phyloP scores from a whole-genome alignment of 768 basidiomycete genomes.

The Termitomyces sp. region DNA sequence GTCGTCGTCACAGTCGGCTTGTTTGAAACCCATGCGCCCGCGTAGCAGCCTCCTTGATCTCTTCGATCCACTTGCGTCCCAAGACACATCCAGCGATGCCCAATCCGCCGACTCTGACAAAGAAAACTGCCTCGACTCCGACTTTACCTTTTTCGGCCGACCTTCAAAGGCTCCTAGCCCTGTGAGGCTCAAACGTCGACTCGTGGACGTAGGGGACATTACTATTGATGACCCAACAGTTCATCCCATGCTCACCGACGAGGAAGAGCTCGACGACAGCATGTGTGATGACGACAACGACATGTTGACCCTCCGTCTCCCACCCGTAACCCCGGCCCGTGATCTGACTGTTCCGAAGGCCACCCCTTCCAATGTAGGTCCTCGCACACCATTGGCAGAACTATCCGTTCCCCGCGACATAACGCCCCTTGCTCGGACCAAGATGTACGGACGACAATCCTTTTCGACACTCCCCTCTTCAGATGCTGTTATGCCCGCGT shows the following conservation, averaged over 20 bases:
- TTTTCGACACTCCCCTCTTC: slow-evolving; percentile 17
- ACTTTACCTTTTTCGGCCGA: slow-evolving; percentile 27
- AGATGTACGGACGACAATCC: slow-evolving; percentile 19
- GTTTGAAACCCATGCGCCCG: slow-evolving; percentile 31
- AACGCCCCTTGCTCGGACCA: slow-evolving; percentile 30
- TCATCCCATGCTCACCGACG: slow-evolving; percentile 25
- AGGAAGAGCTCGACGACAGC: slow-evolving; percentile 28
- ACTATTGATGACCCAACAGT: slow-evolving; percentile 33
- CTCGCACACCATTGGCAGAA: slow-evolving; percentile 34
- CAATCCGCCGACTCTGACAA: slow-evolving; percentile 37
- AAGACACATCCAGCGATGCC: slow-evolving; percentile 13
- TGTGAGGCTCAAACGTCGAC: slow-evolving; percentile 30
- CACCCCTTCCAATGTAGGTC: slow-evolving; percentile 17
- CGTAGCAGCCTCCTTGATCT: slow-evolving; percentile 41
- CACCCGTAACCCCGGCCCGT: slow-evolving; percentile 21
- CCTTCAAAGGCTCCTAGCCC: slow-evolving; percentile 20
- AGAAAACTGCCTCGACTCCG: slow-evolving; percentile 28
- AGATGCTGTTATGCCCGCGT: slow-evolving; percentile 5
- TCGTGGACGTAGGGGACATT: slow-evolving; percentile 46
- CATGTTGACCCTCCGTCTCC: slow-evolving; percentile 30
- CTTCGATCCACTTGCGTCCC: slow-evolving; percentile 43
- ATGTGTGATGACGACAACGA: slow-evolving; percentile 29
- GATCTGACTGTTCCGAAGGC: slow-evolving; percentile 1
- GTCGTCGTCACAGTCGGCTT: background rate
- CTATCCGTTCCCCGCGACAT: slow-evolving; percentile 25